These are phyloP conservation scores for Teunomyces gatunensis DNA, from an alignment of 805 yeast genomes.

Conservation along the genomic window DNA sequence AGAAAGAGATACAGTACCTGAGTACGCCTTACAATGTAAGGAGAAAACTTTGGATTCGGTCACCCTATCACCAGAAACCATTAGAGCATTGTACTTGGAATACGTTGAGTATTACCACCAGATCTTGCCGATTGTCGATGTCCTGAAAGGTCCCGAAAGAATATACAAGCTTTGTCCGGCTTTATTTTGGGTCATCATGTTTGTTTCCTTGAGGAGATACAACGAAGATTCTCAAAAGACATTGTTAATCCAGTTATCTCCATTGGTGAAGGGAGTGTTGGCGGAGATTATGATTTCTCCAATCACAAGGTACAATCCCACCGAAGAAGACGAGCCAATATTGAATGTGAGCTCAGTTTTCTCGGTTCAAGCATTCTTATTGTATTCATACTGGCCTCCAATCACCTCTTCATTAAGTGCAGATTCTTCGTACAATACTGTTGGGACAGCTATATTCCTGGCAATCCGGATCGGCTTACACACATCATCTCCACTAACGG, in stretches of 20 bases:
- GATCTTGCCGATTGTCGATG: conserved; percentile 83
- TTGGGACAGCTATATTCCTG: conserved; percentile 89
- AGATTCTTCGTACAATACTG: conserved; percentile 93
- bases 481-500: conserved; percentile 39
- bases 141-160: conserved; percentile 75
- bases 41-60: conserved; percentile 74
- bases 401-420: conserved; percentile 91
- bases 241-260: conserved; percentile 62
- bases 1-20: conserved; percentile 17
- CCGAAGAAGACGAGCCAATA: conserved; percentile 76
- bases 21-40: conserved; percentile 47
- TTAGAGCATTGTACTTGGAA: conserved; percentile 62
- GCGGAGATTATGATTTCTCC: conserved; percentile 91
- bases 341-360: conserved; percentile 88
- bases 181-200: conserved; percentile 89
- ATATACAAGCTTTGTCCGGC: conserved; percentile 81
- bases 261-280: conserved; percentile 67
- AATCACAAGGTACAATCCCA: conserved; percentile 77
- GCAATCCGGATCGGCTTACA: conserved; percentile 92
- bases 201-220: conserved; percentile 65
- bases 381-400: conserved; percentile 95
- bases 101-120: conserved; percentile 80
- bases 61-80: conserved; percentile 57
- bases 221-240: conserved; percentile 29
- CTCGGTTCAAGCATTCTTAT: conserved; percentile 87